Evolutionary conservation across 148 eudicot species (phyloP).

Genomic region (Beta vulgaris): DNA sequence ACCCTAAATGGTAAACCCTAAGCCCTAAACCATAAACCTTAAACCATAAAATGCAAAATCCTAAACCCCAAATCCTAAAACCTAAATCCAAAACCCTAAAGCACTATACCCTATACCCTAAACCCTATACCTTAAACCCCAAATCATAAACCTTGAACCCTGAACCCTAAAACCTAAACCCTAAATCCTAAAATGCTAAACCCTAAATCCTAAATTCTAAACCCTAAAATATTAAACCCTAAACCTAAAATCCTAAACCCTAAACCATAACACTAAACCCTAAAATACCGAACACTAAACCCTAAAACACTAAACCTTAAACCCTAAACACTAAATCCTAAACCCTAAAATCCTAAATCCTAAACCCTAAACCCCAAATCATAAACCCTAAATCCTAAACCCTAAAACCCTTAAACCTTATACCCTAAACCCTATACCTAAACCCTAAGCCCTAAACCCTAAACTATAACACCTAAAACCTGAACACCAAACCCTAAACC

Average conservation of each 20-base stretch:
- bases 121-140: conserved; percentile 34
- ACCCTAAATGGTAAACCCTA: conserved; percentile 26
- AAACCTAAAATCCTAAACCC: conserved; percentile 28
- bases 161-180: conserved; percentile 29
- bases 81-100: conserved; percentile 32
- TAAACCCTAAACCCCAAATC: conserved; percentile 30
- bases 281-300: conserved; percentile 21
- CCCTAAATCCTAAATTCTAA: conserved; percentile 31
- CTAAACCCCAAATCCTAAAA: conserved; percentile 34
- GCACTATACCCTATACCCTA: conserved; percentile 35
- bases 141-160: conserved; percentile 34
- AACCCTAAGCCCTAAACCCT: conserved; percentile 30
- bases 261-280: conserved; percentile 30
- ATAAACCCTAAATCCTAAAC: conserved; percentile 32
- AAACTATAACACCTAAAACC: conserved; percentile 23
- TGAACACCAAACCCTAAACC: conserved; percentile 24
- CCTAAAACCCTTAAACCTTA: conserved; percentile 27
- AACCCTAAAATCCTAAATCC: conserved; percentile 24
- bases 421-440: conserved; percentile 27
- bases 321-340: conserved; percentile 33
- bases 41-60: conserved; percentile 25
- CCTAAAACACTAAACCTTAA: conserved; percentile 30
- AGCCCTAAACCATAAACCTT: conserved; percentile 27
- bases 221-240: conserved; percentile 29
- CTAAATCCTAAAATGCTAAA: conserved; percentile 22